Conservation (phyloP, 495 filamentous ascomycete genomes). For the Mytilinidion resinicola region DNA sequence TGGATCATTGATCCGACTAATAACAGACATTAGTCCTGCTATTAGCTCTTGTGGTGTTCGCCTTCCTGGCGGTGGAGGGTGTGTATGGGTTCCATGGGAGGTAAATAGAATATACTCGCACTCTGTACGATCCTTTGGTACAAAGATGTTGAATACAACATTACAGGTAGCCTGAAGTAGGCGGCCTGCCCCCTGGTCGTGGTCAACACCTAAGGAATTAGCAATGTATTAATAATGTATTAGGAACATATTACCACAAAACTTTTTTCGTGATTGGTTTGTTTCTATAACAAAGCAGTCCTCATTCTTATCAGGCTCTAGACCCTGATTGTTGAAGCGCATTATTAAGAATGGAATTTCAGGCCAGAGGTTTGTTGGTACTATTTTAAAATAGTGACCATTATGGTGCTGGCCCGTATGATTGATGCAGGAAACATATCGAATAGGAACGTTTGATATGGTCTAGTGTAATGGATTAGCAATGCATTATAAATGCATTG, state of each 20-base stretch:
- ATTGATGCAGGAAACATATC: background rate
- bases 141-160: background rate
- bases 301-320: too few relatives aligned
- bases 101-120: background rate
- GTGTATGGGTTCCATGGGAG: background rate
- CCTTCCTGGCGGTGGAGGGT: background rate
- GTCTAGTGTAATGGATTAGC: background rate
- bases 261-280: too few relatives aligned
- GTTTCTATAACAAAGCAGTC: too few relatives aligned
- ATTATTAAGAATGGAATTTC: background rate
- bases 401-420: background rate
- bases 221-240: background rate
- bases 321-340: background rate
- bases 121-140: background rate
- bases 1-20: background rate
- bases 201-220: background rate
- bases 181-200: background rate
- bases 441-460: background rate
- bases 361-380: background rate
- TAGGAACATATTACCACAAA: background rate
- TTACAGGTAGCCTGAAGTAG: background rate
- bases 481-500: background rate
- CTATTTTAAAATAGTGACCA: background rate
- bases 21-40: background rate
- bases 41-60: background rate